Evolutionary conservation across 2,329 filamentous ascomycete genomes (phyloP), one percentile per base, ranked within the genome.

Genomic region (Fusarium armeniacum): DNA sequence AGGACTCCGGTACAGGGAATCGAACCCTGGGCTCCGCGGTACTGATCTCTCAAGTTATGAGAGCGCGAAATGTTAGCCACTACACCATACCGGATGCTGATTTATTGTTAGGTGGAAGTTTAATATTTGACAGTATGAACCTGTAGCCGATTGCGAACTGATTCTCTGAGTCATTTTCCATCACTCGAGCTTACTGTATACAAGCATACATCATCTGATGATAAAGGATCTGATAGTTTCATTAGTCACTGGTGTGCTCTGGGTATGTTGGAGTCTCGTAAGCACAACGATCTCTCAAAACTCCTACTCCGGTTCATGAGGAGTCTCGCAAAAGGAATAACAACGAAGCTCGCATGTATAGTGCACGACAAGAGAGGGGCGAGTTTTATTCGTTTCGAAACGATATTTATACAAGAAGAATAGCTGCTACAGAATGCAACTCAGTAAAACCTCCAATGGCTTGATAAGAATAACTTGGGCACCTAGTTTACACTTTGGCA

Each of bases 61-160:
- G 62, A 76, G 74, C 74, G 75, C 71, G 73, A 76, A 76, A 76
- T 76, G 75, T 76, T 76, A 74, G 74, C 75, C 74, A 76, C 73
- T 76, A 76, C 75, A 76, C 73, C 75, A 76, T 76, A 76, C 73
- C 74, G 74, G 74, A 75, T 62, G 5, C 16, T 45, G 12, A 11
- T 5, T 11, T 12, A 3, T 12, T 30, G 6, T 22, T 40, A 12
- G 20, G 5, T 6, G 1, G 6, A 0, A 1, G 11, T 8, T 20
- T 3, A 20, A 20, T 20, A 20, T 3, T 20, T 20, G 20, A 2
- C 20, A 20, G 3, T 20, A 20, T 20, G 20, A 20, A 20, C 20
- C 12, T n/a, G 11, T 6, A 13, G 6, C 2, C 9, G 16, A 33
- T 35, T 8, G 18, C 10, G 16, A 35, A 8, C 7, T 8, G 11